Base-by-base conservation (phyloP, 23 red algal genomes). In the Gracilariopsis chorda region DNA sequence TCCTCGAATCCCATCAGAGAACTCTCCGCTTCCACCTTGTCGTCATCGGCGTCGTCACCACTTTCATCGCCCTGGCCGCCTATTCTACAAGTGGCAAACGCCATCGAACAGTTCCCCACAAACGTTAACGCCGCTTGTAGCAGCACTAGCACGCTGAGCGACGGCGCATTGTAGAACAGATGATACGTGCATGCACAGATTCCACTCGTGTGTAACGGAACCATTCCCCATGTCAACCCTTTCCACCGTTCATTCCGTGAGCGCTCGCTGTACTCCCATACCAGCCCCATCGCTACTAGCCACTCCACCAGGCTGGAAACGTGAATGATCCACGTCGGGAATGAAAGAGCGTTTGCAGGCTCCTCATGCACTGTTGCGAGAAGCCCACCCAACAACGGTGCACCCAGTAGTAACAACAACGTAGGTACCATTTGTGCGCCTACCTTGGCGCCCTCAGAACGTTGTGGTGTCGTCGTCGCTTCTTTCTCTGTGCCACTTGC, bases 281-380 rank as follows among this genome's bases (percentile, higher is more conserved):
- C 88, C 23, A 90, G 51, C 27, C 81, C 93, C 93, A 95, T 95
- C 4, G 88, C 93, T 41, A 80, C 33, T 14, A 95, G 82, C 93
- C 93, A 95, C 42, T 95, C 93, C 58, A 90, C 47, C 17, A 95
- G 57, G 65, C 85, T 91, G 0, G 85, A 90, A 14, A 95, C 25
- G 60, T 95, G 93, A 55, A 95, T 91, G 8, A 90, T 64, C 93
- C 93, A 95, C 23, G 93, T 95, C 10, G 80, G 93, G 23, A 95
- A 84, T 28, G 82, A 88, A 9, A 95, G 65, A 7, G 93, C 93
- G 49, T 95, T 95, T 44, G 34, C 77, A 17, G 93, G 93, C 74
- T 95, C 87, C 25, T 36, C 77, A 55, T 95, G 93, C 17, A 51
- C 19, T 19, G 70, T 33, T 4, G 30, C 40, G 37, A 47, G 47